A percentile compares a stretch with the other conserved stretches of the same genome.
Evolutionary conservation across 257 asterid species (phyloP).

Genomic region (Mitragyna speciosa): DNA sequence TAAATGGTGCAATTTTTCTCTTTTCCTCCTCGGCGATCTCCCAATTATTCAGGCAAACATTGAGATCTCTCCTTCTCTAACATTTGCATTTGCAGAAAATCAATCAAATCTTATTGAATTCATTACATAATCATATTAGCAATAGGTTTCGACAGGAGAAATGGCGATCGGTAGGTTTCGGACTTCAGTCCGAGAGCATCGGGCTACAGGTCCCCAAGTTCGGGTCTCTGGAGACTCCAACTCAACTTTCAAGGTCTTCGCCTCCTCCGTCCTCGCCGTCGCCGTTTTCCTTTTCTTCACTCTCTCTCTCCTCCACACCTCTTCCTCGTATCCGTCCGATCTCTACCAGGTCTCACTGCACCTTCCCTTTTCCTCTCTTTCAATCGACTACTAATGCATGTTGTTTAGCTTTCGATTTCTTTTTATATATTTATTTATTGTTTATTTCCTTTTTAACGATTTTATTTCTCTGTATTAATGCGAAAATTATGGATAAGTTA

Average conservation of each 20-base stretch:
- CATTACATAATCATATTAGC: neutral
- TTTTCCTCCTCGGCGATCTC: no score
- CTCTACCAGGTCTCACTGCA: slow-evolving; percentile 27
- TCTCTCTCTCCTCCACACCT: slow-evolving; percentile 25
- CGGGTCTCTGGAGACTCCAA: slow-evolving; percentile 4
- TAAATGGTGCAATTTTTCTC: no score
- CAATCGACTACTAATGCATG: no score
- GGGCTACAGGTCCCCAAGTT: slow-evolving; percentile 2
- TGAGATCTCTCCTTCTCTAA: neutral
- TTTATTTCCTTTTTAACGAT: neutral
- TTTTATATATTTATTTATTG: no score
- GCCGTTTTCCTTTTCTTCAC: slow-evolving; percentile 27
- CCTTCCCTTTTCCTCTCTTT: neutral
- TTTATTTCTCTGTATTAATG: neutral
- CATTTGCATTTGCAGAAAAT: neutral
- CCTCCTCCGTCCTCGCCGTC: slow-evolving; percentile 21
- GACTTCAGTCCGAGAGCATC: slow-evolving; percentile 12
- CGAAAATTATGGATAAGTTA: neutral
- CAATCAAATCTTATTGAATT: neutral
- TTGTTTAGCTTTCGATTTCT: no score
- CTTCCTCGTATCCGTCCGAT: slow-evolving; percentile 30
- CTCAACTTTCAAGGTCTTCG: slow-evolving; percentile 27
- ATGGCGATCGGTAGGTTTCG: slow-evolving; percentile 31
- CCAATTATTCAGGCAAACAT: neutral
- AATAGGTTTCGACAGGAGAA: neutral